Evolutionary conservation across 2,329 filamentous ascomycete genomes (phyloP).

Genomic region (Plenodomus tracheiphilus): DNA sequence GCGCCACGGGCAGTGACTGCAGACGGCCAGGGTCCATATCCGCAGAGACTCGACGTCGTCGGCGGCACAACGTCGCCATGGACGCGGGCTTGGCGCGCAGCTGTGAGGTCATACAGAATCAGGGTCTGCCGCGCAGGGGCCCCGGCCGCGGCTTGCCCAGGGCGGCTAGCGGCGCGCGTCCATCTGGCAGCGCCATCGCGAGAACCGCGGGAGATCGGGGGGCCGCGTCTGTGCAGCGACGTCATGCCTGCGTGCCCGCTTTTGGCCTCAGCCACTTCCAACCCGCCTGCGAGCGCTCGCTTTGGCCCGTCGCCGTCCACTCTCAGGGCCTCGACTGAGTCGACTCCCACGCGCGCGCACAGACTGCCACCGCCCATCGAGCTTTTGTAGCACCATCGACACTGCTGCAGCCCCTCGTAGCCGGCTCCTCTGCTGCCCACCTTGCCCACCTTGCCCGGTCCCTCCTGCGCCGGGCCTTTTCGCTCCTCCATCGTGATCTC

Average conservation of each 20-base stretch:
- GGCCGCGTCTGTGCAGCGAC: conserved; percentile 7
- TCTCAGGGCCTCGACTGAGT: conserved; percentile 7
- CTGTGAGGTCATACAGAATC: not conserved
- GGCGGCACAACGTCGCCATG: not conserved
- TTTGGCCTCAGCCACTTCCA: conserved; percentile 12
- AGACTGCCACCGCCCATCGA: conserved; percentile 14
- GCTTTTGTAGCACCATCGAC: conserved; percentile 5
- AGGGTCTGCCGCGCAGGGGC: conserved; percentile 11
- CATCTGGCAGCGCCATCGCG: conserved; percentile 13
- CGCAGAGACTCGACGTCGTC: not conserved
- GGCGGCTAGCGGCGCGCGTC: not conserved
- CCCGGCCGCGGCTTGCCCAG: conserved; percentile 2
- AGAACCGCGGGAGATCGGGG: conserved; percentile 18
- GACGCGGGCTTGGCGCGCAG: not conserved
- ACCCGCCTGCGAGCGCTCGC: not conserved
- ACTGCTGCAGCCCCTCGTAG: not conserved
- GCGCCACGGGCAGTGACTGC: not conserved
- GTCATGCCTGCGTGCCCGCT: conserved; percentile 11
- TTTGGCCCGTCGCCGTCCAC: not conserved
- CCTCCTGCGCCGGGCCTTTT: conserved; percentile 5
- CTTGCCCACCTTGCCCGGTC: not conserved
- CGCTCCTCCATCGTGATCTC: conserved; percentile 2
- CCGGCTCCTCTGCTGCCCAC: not conserved
- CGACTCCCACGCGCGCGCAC: conserved; percentile 15
- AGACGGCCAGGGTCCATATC: not conserved